Conservation (phyloP, 371 early-diverging fungal genomes). For the Dichotomocladium elegans region DNA sequence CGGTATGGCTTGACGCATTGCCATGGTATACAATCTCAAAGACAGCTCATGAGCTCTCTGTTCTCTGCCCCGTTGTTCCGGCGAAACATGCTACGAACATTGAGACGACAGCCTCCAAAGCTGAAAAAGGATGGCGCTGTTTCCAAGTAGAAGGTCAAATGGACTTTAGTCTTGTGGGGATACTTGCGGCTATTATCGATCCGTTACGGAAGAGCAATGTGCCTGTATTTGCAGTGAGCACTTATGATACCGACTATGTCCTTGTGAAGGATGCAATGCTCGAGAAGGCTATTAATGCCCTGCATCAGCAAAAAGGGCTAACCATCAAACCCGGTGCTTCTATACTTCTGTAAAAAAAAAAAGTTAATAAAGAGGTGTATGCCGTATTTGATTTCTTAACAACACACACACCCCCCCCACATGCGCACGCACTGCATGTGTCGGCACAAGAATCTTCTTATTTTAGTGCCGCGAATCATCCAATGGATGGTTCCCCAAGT, state of each 20-base stretch:
- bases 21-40: slow-evolving; percentile 58
- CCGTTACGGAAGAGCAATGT: slow-evolving; percentile 57
- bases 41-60: slow-evolving; percentile 52
- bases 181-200: slow-evolving; percentile 57
- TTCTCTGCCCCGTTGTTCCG: slow-evolving; percentile 42
- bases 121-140: slow-evolving; percentile 54
- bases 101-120: slow-evolving; percentile 33
- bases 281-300: slow-evolving; percentile 38
- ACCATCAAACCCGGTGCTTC: slow-evolving; percentile 12
- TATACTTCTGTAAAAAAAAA: background rate
- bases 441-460: no score
- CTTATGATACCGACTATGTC: slow-evolving; percentile 79
- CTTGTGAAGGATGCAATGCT: slow-evolving; percentile 62
- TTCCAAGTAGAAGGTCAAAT: slow-evolving; percentile 67
- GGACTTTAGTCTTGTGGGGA: slow-evolving; percentile 75
- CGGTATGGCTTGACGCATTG: slow-evolving; percentile 11
- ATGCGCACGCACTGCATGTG: no score
- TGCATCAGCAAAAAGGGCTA: slow-evolving; percentile 16
- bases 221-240: slow-evolving; percentile 70
- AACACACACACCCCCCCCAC: no score
- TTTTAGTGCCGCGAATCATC: background rate
- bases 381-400: background rate
- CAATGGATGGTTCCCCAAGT: background rate
- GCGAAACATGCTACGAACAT: slow-evolving; percentile 9
- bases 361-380: background rate